Evolutionary conservation across 2,329 filamentous ascomycete genomes (phyloP).

Genomic region (Nothophaeocryptopus gaeumannii): DNA sequence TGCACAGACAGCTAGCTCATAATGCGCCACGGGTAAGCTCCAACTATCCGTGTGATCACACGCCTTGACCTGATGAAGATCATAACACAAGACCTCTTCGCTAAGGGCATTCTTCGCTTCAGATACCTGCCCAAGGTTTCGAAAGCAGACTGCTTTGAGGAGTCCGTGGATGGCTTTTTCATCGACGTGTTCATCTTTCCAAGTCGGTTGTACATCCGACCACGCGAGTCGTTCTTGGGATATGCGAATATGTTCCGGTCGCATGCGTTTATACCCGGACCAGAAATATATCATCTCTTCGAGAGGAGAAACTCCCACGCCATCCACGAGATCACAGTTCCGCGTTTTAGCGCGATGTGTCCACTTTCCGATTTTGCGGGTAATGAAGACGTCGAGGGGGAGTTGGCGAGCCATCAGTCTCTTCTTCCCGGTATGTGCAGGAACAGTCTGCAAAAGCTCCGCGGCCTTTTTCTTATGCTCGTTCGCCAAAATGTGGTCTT

Average conservation of each 20-base stretch:
- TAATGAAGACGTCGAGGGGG: conserved; percentile 83
- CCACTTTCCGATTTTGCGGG: conserved; percentile 85
- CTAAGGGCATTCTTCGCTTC: conserved; percentile 66
- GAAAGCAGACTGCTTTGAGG: conserved; percentile 62
- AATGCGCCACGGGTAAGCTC: conserved; percentile 70
- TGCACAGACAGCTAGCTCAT: conserved; percentile 78
- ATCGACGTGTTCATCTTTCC: conserved; percentile 54
- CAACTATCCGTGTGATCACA: conserved; percentile 63
- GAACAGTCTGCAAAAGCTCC: conserved; percentile 68
- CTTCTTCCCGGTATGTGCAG: conserved; percentile 76
- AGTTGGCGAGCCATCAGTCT: conserved; percentile 84
- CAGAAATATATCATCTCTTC: conserved; percentile 94
- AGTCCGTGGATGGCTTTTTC: conserved; percentile 65
- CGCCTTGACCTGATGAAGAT: conserved; percentile 51
- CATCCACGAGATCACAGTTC: conserved; percentile 70
- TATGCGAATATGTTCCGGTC: conserved; percentile 58
- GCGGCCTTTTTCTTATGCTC: conserved; percentile 54
- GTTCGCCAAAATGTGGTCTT: conserved; percentile 48
- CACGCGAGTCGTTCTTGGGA: conserved; percentile 66
- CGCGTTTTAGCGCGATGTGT: conserved; percentile 69
- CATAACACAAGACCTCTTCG: conserved; percentile 60
- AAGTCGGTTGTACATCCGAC: conserved; percentile 53
- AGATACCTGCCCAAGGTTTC: conserved; percentile 55
- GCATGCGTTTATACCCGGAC: conserved; percentile 85
- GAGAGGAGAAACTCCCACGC: conserved; percentile 73